These are phyloP conservation scores for Cordyceps militaris DNA, from an alignment of 2,329 filamentous ascomycete species.

Conservation along the genomic window DNA sequence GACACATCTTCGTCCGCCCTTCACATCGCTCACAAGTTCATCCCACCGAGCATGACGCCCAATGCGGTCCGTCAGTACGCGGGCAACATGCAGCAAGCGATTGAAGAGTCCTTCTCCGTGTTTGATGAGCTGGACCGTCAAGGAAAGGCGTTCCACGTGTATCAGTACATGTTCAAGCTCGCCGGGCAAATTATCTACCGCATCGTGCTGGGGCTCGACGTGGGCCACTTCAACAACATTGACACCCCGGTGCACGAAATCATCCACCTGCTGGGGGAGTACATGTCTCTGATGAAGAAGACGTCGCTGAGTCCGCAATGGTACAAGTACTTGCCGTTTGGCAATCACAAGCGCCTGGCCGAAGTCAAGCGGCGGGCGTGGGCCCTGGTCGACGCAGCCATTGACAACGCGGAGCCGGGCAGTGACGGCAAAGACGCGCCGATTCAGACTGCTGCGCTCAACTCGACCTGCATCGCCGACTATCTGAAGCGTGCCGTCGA, in stretches of 20 bases:
- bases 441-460: not conserved
- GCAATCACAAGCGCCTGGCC: constrained; percentile 33
- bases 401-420: not conserved
- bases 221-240: constrained; percentile 29
- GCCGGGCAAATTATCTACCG: constrained; percentile 32
- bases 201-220: constrained; percentile 32
- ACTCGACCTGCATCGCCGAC: constrained; percentile 28
- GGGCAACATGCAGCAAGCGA: constrained; percentile 44
- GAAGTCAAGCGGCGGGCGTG: constrained; percentile 30
- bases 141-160: constrained; percentile 33
- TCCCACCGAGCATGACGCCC: constrained; percentile 45
- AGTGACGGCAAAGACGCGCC: not conserved
- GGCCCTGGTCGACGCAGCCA: constrained; percentile 27
- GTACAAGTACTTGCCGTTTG: constrained; percentile 46
- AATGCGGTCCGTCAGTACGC: constrained; percentile 50
- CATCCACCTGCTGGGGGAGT: constrained; percentile 37
- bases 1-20: constrained; percentile 40
- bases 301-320: constrained; percentile 42
- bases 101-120: constrained; percentile 38
- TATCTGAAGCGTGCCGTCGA: constrained; percentile 42
- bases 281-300: constrained; percentile 48
- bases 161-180: constrained; percentile 36
- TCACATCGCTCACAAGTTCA: constrained; percentile 46
- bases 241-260: constrained; percentile 41
- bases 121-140: constrained; percentile 40